These are phyloP conservation scores for Metschnikowia chrysomelidarum DNA, from an alignment of 805 yeast species.

Conservation along the genomic window DNA sequence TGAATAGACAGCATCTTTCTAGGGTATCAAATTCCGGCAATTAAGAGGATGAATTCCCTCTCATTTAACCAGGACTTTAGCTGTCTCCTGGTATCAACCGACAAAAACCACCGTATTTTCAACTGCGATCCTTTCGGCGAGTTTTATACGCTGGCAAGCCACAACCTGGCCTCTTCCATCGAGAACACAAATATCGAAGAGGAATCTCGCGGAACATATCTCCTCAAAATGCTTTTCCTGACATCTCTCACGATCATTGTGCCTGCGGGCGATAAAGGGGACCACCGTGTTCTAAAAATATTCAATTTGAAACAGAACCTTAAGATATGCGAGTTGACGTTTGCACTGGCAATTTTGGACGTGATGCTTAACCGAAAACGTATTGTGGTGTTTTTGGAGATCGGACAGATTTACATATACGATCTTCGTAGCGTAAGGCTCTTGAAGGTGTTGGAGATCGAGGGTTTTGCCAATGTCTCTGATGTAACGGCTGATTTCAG, in stretches of 20 bases:
- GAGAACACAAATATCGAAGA: constrained; percentile 2
- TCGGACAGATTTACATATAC: constrained; percentile 82
- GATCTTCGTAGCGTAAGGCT: constrained; percentile 89
- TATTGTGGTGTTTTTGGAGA: constrained; percentile 65
- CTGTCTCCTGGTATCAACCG: constrained; percentile 37
- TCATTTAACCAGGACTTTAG: constrained; percentile 43
- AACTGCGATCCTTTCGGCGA: constrained; percentile 48
- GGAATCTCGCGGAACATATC: constrained; percentile 27
- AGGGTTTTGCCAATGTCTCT: constrained; percentile 6
- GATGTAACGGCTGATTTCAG: constrained; percentile 35
- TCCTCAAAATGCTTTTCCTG: constrained; percentile 39
- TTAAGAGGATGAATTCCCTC: constrained; percentile 39
- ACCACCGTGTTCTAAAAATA: constrained; percentile 35
- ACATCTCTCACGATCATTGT: constrained; percentile 42
- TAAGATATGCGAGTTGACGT: constrained; percentile 81
- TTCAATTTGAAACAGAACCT: constrained; percentile 41
- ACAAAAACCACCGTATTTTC: constrained; percentile 34
- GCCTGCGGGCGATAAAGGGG: constrained; percentile 26
- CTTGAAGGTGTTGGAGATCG: constrained; percentile 41
- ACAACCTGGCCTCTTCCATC: too few species aligned
- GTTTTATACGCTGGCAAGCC: constrained; percentile 28
- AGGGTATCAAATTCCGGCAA: too few species aligned
- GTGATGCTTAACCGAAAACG: constrained; percentile 81
- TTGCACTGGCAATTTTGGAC: constrained; percentile 70
- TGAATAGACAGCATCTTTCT: too few species aligned